Percentiles rank a stretch among this genome's conserved stretches.
These are phyloP conservation scores for Pseudonitzschia multiseries DNA, from an alignment of 108 stramenopile species.

Conservation along the genomic window DNA sequence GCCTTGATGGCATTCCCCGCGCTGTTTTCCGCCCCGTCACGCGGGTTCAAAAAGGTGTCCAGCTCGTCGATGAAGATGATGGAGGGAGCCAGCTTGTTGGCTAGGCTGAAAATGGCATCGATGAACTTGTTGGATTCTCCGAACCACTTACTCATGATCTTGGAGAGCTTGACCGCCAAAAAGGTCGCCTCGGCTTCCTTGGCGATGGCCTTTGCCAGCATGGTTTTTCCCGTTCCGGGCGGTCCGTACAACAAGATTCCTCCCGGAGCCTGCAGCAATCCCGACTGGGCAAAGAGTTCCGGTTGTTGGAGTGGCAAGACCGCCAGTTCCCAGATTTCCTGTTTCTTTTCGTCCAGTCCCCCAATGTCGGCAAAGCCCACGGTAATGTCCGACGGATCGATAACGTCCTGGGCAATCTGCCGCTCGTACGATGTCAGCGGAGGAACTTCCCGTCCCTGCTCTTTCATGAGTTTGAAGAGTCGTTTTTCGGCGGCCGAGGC, in stretches of 20 bases:
- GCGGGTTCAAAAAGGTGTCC: slow-evolving; percentile 87
- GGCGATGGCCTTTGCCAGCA: slow-evolving; percentile 97
- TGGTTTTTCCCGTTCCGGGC: slow-evolving; percentile 91
- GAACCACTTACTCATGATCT: slow-evolving; percentile 96
- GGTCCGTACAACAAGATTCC: slow-evolving; percentile 95
- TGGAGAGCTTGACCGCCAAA: slow-evolving; percentile 87
- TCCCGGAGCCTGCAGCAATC: slow-evolving; percentile 73
- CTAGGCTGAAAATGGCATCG: slow-evolving; percentile 89
- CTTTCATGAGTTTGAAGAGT: slow-evolving; percentile 28
- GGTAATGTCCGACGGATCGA: slow-evolving; percentile 74
- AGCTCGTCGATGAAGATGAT: slow-evolving; percentile 98
- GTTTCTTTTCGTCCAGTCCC: slow-evolving; percentile 83
- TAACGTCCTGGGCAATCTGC: slow-evolving; percentile 79
- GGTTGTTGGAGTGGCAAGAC: slow-evolving; percentile 90
- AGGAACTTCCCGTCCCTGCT: slow-evolving; percentile 20
- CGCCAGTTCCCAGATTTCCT: slow-evolving; percentile 90
- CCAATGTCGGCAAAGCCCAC: slow-evolving; percentile 84
- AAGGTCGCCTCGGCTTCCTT: slow-evolving; percentile 94
- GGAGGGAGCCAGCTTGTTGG: slow-evolving; percentile 89
- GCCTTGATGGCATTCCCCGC: slow-evolving; percentile 86
- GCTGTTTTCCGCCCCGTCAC: slow-evolving; percentile 69
- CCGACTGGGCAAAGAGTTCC: slow-evolving; percentile 67
- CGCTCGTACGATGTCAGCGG: slow-evolving; percentile 60
- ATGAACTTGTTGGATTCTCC: slow-evolving; percentile 96
- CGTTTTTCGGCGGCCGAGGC: slow-evolving; percentile 38